Conservation (phyloP, 2,329 filamentous ascomycete genomes). For the Myriosclerotinia curreyana region DNA sequence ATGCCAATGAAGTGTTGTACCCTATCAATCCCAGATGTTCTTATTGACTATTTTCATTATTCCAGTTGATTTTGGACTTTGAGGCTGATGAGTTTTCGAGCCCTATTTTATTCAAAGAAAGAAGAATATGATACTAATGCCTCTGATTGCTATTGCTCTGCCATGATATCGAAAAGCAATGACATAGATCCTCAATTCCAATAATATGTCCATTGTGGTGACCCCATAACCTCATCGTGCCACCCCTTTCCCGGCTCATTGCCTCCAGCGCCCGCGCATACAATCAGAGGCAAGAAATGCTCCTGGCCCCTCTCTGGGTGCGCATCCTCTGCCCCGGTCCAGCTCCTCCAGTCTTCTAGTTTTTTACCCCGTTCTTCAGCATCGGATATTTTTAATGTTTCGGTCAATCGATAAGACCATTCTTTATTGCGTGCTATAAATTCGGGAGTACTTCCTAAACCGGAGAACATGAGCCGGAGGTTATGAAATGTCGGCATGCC, state of each 20-base stretch:
- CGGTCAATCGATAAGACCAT: constrained; percentile 47
- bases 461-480: constrained; percentile 50
- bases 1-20: not conserved
- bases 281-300: constrained; percentile 58
- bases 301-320: constrained; percentile 57
- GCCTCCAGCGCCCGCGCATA: constrained; percentile 55
- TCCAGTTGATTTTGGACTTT: not conserved
- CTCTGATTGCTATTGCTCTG: not conserved
- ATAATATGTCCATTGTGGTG: constrained; percentile 30
- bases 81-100: not conserved
- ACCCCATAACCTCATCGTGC: constrained; percentile 27
- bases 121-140: no score
- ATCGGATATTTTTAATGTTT: constrained; percentile 38
- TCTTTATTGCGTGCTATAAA: constrained; percentile 55
- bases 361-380: constrained; percentile 42
- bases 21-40: not conserved
- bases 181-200: constrained; percentile 24
- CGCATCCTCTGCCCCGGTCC: constrained; percentile 55
- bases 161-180: not conserved
- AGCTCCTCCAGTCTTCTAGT: constrained; percentile 47
- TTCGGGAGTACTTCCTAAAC: constrained; percentile 53
- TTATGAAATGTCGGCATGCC: constrained; percentile 73
- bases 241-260: constrained; percentile 43
- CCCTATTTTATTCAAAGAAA: not conserved
- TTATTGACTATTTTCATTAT: not conserved